Evolutionary conservation across 495 filamentous ascomycete genomes (phyloP).

Genomic region (Wilcoxina mikolae): DNA sequence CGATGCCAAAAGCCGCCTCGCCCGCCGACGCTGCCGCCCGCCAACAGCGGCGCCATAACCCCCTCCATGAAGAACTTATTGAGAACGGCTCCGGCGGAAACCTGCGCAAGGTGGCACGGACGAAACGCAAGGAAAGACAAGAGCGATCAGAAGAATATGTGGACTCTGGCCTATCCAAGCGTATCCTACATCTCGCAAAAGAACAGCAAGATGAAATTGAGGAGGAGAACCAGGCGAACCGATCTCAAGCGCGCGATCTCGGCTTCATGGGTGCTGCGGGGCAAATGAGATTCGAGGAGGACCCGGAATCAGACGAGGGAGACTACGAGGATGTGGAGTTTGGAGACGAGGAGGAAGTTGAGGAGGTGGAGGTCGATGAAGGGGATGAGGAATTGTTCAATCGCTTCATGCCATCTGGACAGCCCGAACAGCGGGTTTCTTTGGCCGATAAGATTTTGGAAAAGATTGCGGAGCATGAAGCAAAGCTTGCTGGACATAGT

Average conservation of each 20-base stretch:
- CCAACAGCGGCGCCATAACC: slow-evolving; percentile 24
- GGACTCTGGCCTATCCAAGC: slow-evolving; percentile 71
- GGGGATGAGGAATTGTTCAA: slow-evolving; percentile 80
- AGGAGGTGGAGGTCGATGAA: slow-evolving; percentile 77
- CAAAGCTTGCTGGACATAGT: slow-evolving; percentile 41
- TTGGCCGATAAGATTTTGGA: slow-evolving; percentile 82
- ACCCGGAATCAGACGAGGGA: slow-evolving; percentile 39
- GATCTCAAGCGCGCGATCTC: background rate
- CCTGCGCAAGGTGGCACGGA: slow-evolving; percentile 21
- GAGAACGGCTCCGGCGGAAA: slow-evolving; percentile 31
- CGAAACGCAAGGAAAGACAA: slow-evolving; percentile 19
- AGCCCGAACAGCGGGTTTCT: slow-evolving; percentile 50
- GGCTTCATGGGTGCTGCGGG: slow-evolving; percentile 7
- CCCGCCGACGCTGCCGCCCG: slow-evolving; percentile 24
- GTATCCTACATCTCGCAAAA: slow-evolving; percentile 69
- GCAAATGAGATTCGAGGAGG: slow-evolving; percentile 35
- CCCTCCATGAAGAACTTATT: slow-evolving; percentile 27
- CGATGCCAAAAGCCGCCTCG: slow-evolving; percentile 10
- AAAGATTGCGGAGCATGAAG: slow-evolving; percentile 88
- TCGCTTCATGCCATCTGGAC: slow-evolving; percentile 56
- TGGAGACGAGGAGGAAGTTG: slow-evolving; percentile 56
- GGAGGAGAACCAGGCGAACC: slow-evolving; percentile 31
- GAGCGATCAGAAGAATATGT: slow-evolving; percentile 32
- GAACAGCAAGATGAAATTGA: slow-evolving; percentile 49
- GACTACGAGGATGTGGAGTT: slow-evolving; percentile 41